Evolutionary conservation across 495 filamentous ascomycete genomes (phyloP).

Genomic region (Aspergillus taichungensis): DNA sequence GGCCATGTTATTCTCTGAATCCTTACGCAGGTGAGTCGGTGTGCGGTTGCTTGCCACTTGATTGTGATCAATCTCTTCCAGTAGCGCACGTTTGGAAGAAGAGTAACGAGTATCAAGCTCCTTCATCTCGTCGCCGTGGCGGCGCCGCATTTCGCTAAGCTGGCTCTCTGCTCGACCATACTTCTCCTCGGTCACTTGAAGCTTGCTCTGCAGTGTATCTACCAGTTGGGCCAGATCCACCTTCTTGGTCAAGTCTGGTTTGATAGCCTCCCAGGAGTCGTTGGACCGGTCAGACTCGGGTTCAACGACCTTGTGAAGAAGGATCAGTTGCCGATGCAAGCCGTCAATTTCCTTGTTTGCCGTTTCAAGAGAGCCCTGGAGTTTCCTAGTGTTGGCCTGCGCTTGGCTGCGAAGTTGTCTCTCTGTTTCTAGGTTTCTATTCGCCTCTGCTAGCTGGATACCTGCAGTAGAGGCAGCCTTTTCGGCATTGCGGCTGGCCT

Average conservation of each 20-base stretch:
- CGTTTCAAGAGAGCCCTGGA: slow-evolving; percentile 68
- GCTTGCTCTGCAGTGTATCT: slow-evolving; percentile 77
- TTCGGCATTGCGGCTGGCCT: slow-evolving; percentile 84
- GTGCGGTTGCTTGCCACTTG: slow-evolving; percentile 69
- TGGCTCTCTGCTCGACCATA: slow-evolving; percentile 77
- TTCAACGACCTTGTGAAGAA: slow-evolving; percentile 78
- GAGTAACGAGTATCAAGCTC: slow-evolving; percentile 66
- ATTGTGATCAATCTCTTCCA: slow-evolving; percentile 86
- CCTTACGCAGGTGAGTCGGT: slow-evolving; percentile 64
- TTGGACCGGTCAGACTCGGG: slow-evolving; percentile 56
- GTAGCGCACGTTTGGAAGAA: slow-evolving; percentile 58
- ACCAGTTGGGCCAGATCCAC: slow-evolving; percentile 81
- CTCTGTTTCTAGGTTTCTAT: slow-evolving; percentile 84
- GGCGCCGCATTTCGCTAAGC: slow-evolving; percentile 64
- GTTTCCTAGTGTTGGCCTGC: slow-evolving; percentile 72
- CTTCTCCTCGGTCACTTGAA: slow-evolving; percentile 78
- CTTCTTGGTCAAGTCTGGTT: slow-evolving; percentile 51
- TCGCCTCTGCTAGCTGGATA: slow-evolving; percentile 79
- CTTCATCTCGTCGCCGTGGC: slow-evolving; percentile 62
- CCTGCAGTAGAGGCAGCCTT: slow-evolving; percentile 76
- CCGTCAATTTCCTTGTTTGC: slow-evolving; percentile 72
- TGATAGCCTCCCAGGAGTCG: slow-evolving; percentile 54
- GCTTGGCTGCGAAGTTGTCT: slow-evolving; percentile 77
- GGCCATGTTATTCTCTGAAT: slow-evolving; percentile 50
- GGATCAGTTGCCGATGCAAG: slow-evolving; percentile 67